Evolutionary conservation across 495 filamentous ascomycete species (phyloP), one percentile per base, ranked within the genome.

Genomic region (Penicillium salamii): DNA sequence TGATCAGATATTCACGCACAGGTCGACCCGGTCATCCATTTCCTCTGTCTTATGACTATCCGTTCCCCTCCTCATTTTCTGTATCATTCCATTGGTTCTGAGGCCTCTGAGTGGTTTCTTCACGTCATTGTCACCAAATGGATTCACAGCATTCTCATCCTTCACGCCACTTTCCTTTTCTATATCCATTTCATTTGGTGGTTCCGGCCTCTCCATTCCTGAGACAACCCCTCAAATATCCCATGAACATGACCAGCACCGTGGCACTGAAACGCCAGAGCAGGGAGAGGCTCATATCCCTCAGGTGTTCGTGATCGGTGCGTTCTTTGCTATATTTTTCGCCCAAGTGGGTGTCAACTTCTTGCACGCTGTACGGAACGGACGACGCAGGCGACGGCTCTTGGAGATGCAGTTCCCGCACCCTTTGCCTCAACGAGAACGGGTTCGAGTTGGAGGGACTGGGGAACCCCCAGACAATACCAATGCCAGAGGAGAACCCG

Each of bases 31-130:
- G 20, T 65, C 66, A 35, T 63, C 66, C 8, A 31, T 70, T 28
- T 48, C 42, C 42, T 63, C 71, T 60, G 58, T 71, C 59, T 73
- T 77, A 69, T 78, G 75, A 77, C 74, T 78, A 71, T 66, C 71
- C 66, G 69, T 69, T 61, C 70, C 72, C 62, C 66, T 76, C 50
- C 55, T 77, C 45, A 37, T 74, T 46, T 62, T 75, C 44, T 65
- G 60, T 47, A 14, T 71, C 23, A 58, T 68, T 38, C 58, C 62
- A 23, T 33, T 69, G 32, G 21, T 60, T 26, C 49, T 57, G 53
- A 62, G 36, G 2, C 66, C 56, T 14, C 47, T 66, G 3, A 52
- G 55, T 23, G 44, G 47, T 17, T 26, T 60, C 15, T 24, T 62
- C 9, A 42, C 51, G n/a, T 50, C 66, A n/a, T 32, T 64, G 24